Base-by-base conservation (phyloP, 2,329 filamentous ascomycete species). In the Hypocrella siamensis region DNA sequence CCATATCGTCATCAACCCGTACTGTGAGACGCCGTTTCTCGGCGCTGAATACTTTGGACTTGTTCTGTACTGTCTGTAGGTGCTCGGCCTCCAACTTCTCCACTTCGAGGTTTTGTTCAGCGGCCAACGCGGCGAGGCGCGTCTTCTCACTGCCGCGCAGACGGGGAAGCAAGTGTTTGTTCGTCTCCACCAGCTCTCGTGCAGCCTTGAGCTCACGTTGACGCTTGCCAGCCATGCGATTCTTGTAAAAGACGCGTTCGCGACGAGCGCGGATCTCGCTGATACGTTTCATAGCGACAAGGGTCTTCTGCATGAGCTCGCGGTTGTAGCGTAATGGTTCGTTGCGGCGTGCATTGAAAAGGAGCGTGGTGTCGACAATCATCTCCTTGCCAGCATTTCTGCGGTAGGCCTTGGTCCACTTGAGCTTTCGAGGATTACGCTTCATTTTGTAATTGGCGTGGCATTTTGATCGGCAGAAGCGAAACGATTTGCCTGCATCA, bases 401-500 rank as follows among this genome's bases (percentile, higher is more conserved):
- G 50, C 85, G 79, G 70, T 86, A 88, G 32, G 83, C 76, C 67
- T 94, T 93, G 40, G 88, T 94, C 90, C 88, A 94, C 60, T 85
- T 90, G 46, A 96, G 73, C 60, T 94, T 93, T 54, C 88, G 77
- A 22, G 88, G 86, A 62, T 96, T 94, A 44, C 90, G 78, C 79
- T 93, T 93, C 83, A 93, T 93, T 63, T 92, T 90, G 73, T 92
- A 93, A 57, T 75, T 78, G 47, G 63, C 63, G 53, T 70, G 68
- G 54, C 69, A 73, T 55, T 73, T 68, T 45, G 30, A 32, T n/a
- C 34, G 34, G 24, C 65, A 75, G 56, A 75, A 75, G 34, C 69
- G 56, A 45, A 75, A 75, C 28, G 58, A 48, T 48, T 63, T 58
- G 38, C 56, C 59, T 50, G 26, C 10, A 11, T 8, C 12, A 6